Evolutionary conservation across 2,329 filamentous ascomycete genomes (phyloP).

Genomic region (Ceratocystis diversiconidia): DNA sequence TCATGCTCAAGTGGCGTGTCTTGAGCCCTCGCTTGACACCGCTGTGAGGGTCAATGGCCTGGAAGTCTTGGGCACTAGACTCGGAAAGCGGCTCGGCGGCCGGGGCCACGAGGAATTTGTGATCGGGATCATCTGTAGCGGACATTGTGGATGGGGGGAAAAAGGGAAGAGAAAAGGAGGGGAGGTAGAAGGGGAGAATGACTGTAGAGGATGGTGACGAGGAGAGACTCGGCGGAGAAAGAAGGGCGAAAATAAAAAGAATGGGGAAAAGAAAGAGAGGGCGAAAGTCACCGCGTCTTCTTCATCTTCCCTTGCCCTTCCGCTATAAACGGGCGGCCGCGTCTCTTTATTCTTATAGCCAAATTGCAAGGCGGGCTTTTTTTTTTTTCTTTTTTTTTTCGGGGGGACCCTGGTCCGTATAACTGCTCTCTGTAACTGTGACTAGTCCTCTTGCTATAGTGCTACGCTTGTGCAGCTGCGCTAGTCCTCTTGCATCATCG

Average conservation of each 20-base stretch:
- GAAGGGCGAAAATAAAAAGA: background rate
- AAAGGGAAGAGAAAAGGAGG: background rate
- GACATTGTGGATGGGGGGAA: background rate
- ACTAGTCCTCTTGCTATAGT: background rate
- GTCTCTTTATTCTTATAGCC: background rate
- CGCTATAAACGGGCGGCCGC: background rate
- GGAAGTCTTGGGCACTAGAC: constrained; percentile 31
- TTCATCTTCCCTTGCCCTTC: background rate
- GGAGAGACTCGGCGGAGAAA: background rate
- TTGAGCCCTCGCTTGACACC: constrained; percentile 57
- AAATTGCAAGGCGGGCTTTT: background rate
- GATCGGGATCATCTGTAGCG: constrained; percentile 3
- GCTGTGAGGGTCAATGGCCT: constrained; percentile 42
- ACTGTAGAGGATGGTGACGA: background rate
- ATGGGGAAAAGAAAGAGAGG: background rate
- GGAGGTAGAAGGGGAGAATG: background rate
- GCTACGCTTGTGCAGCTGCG: background rate
- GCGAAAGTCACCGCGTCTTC: background rate
- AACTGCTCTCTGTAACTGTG: too few relatives aligned
- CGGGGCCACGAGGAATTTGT: background rate
- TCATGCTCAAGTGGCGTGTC: constrained; percentile 53
- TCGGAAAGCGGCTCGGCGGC: constrained; percentile 22
- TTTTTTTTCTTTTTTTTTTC: background rate
- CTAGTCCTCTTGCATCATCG: background rate
- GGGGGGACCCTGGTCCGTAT: background rate